Evolutionary conservation across 257 asterid genomes (phyloP).

Genomic region (Lithospermum erythrorhizon): DNA sequence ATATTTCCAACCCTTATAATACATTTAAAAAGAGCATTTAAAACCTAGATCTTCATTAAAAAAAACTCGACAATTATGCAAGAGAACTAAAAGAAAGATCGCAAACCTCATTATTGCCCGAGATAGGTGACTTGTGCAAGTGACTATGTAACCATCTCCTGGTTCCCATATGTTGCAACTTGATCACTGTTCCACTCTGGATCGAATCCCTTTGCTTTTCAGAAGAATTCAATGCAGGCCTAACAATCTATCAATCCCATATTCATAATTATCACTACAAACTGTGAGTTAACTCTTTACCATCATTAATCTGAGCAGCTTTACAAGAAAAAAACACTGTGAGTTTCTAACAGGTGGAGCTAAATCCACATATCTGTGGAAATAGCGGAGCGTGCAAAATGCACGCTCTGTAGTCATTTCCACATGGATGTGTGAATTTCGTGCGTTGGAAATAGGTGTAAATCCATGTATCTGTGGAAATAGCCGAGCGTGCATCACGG

Average conservation of each 20-base stretch:
- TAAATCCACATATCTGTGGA: too few species aligned
- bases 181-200: constrained; percentile 47
- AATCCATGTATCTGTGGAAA: too few species aligned
- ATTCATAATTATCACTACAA: too few species aligned
- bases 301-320: not conserved
- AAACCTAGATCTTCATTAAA: not conserved
- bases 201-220: constrained; percentile 90
- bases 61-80: not conserved
- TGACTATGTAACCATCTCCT: constrained; percentile 96
- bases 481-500: too few species aligned
- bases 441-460: too few species aligned
- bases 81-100: constrained; percentile 4
- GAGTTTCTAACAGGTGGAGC: constrained; percentile 9
- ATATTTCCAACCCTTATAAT: too few species aligned
- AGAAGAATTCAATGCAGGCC: constrained; percentile 48
- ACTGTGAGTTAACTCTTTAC: too few species aligned
- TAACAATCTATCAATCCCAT: constrained; percentile 43
- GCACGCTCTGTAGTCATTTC: too few species aligned
- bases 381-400: too few species aligned
- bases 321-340: not conserved
- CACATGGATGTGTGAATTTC: too few species aligned
- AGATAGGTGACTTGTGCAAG: constrained; percentile 92
- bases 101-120: constrained; percentile 92
- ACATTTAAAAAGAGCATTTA: too few species aligned
- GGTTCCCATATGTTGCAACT: constrained; percentile 85